Evolutionary conservation across 2,329 filamentous ascomycete genomes (phyloP).

Genomic region (Ceratocystis ficicola): DNA sequence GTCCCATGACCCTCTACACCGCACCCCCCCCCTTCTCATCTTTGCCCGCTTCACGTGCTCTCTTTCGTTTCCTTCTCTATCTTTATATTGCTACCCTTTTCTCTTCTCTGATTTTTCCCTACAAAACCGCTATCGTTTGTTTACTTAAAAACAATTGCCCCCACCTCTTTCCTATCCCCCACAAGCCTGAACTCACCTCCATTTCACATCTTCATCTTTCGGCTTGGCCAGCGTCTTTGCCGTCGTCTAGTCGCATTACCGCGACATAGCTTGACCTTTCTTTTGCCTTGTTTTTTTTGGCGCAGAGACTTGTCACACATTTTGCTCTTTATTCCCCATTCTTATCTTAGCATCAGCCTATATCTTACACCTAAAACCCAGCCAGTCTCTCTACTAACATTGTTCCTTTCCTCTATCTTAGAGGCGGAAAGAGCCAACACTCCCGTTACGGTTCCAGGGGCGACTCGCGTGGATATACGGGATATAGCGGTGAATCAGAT

Average conservation of each 20-base stretch:
- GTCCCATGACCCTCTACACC: slow-evolving; percentile 4
- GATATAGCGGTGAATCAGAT: too few relatives aligned
- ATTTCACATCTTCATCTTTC: background rate
- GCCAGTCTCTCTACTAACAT: background rate
- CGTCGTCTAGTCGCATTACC: background rate
- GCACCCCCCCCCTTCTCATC: background rate
- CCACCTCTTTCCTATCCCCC: background rate
- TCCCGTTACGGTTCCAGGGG: background rate
- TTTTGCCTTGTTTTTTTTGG: background rate
- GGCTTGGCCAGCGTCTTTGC: background rate
- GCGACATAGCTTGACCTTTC: background rate
- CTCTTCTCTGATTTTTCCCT: background rate
- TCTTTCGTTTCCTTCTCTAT: background rate
- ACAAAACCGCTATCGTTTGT: background rate
- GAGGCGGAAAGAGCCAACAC: background rate
- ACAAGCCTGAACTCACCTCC: background rate
- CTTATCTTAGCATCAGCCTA: background rate
- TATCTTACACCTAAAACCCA: background rate
- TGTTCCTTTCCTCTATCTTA: background rate
- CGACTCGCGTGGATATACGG: background rate
- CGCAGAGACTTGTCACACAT: background rate
- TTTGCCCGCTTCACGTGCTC: background rate
- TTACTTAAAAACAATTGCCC: background rate
- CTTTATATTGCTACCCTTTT: background rate
- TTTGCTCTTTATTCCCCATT: too few relatives aligned